Evolutionary conservation across 2,329 filamentous ascomycete genomes (phyloP), one percentile per base, ranked within the genome.

Genomic region (Fusarium oxysporum): DNA sequence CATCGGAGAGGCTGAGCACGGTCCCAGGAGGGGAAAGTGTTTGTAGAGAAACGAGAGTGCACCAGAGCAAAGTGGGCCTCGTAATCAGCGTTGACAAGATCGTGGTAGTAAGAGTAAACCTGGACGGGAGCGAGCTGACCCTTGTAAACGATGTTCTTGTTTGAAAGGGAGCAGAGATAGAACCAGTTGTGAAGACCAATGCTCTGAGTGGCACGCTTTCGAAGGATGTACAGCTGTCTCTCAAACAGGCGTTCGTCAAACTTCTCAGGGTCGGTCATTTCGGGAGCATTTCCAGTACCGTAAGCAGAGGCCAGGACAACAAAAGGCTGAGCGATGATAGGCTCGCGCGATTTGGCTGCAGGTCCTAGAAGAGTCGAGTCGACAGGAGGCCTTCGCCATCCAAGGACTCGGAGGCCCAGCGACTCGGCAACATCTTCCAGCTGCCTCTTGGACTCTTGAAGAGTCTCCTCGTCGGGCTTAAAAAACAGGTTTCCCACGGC

Each of bases 91-190:
- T 96, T 97, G 76, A 98, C 93, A 81, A 98, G 85, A 85, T 98
- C 96, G 83, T 98, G 94, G 85, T 97, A 98, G 86, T 98, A 98
- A 81, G 97, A 93, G 85, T 98, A 98, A 58, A 98, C 96, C 86
- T 98, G 96, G 35, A 96, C 91, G 30, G 96, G 96, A 48, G 96
- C 93, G 75, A 98, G 88, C 83, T 98, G 96, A 73, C 96, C 96
- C 89, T 98, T 98, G 89, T 98, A 98, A 68, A 98, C 94, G 84
- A 98, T 98, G 86, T 98, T 98, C 85, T 95, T 95, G 91, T 97
- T 98, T 83, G 92, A 96, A 76, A 98, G 86, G 55, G 95, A 97
- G 88, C 96, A 98, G 66, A 98, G 88, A 83, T 98, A 98, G 88
- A 98, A 98, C 96, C 96, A 98, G 84, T 98, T 98, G 84, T 97